These are phyloP conservation scores for Penicillium sp. DNA, from an alignment of 2,329 filamentous ascomycete genomes.

Conservation along the genomic window DNA sequence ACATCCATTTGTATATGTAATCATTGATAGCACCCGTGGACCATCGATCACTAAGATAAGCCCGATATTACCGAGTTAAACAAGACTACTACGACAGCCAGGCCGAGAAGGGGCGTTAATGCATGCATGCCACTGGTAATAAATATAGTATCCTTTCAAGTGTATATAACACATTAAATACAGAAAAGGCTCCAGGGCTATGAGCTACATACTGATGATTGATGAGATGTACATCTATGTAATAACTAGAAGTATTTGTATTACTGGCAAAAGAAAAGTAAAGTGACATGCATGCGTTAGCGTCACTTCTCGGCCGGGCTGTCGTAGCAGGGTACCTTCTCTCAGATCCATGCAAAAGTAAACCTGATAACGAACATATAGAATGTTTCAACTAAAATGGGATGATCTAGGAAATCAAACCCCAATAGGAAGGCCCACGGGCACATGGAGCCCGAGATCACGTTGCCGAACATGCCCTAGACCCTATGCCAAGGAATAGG, in stretches of 20 bases:
- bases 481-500: constrained; percentile 2
- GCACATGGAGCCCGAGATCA: background rate
- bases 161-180: no score
- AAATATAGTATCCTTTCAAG: no score
- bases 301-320: no score
- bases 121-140: no score
- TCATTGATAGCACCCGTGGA: background rate
- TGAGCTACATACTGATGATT: no score
- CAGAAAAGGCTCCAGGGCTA: no score
- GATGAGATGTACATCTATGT: no score
- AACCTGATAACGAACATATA: background rate
- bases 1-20: background rate
- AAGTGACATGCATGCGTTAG: no score
- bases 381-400: background rate
- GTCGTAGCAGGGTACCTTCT: background rate
- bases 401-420: background rate
- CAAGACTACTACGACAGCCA: background rate
- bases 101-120: no score
- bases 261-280: no score
- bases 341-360: background rate
- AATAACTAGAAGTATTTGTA: no score
- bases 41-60: background rate
- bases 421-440: no score
- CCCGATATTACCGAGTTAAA: background rate
- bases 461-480: background rate